phyloP scores from a whole-genome alignment of 139 green algal genomes.

The Coelastrella sp. region DNA sequence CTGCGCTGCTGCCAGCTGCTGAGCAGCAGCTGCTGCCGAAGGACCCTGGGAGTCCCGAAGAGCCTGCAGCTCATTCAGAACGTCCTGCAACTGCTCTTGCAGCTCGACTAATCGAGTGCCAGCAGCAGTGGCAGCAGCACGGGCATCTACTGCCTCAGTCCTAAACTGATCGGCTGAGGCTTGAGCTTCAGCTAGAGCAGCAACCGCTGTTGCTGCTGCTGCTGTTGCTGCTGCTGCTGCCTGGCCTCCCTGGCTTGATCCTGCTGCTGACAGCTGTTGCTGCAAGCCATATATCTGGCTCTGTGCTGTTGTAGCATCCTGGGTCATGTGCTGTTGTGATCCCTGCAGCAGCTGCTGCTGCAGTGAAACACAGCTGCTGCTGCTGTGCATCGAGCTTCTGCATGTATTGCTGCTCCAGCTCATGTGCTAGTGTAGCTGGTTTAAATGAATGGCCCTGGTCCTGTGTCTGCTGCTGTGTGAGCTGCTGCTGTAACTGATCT shows the following conservation, averaged over 20 bases:
- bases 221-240: no score
- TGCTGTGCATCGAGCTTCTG: no score
- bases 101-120: not conserved
- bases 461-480: no score
- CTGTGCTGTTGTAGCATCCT: not conserved
- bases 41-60: not conserved
- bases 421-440: no score
- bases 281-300: not conserved
- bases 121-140: constrained; percentile 8
- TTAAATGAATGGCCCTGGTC: no score
- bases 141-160: not conserved
- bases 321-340: not conserved
- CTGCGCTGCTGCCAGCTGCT: not conserved
- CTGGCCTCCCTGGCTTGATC: not conserved
- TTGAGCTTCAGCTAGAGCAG: not conserved
- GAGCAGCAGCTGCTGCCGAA: constrained; percentile 7
- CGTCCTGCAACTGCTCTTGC: constrained; percentile 8
- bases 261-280: not conserved
- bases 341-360: constrained; percentile 10
- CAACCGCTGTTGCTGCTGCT: no score
- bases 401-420: no score
- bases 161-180: not conserved
- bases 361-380: no score
- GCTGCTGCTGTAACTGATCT: constrained; percentile 1
- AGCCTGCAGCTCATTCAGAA: not conserved